These are phyloP conservation scores for Rhizopus stolonifer DNA, from an alignment of 371 early-diverging fungal genomes.

Conservation along the genomic window DNA sequence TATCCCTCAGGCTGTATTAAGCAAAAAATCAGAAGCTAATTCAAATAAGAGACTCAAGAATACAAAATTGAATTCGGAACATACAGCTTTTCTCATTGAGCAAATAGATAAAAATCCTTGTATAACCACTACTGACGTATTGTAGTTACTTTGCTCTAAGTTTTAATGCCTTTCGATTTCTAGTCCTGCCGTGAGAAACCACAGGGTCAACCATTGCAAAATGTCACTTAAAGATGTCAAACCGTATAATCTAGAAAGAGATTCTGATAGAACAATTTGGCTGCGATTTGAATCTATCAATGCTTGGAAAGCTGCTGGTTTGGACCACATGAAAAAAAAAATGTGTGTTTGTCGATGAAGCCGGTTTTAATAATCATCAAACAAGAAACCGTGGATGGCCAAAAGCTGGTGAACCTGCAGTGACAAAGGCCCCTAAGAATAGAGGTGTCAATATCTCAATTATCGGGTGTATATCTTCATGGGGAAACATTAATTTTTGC, in stretches of 20 bases:
- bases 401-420: not conserved
- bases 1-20: slow-evolving; percentile 4
- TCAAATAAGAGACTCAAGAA: not conserved
- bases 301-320: slow-evolving; percentile 4
- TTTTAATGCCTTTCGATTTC: slow-evolving; percentile 5
- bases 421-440: not conserved
- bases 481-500: slow-evolving; percentile 6
- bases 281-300: slow-evolving; percentile 5
- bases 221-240: slow-evolving; percentile 4
- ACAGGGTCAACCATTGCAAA: slow-evolving; percentile 3
- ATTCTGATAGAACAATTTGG: slow-evolving; percentile 5
- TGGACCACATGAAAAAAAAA: not conserved
- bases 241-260: slow-evolving; percentile 8
- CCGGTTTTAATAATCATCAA: slow-evolving; percentile 2
- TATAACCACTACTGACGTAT: not conserved
- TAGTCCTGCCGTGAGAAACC: slow-evolving; percentile 4
- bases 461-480: slow-evolving; percentile 6
- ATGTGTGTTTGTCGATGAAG: slow-evolving; percentile 6
- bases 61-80: slow-evolving; percentile 6
- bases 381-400: not conserved
- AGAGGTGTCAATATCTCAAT: slow-evolving; percentile 2
- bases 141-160: slow-evolving; percentile 1
- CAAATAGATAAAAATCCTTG: slow-evolving; percentile 5
- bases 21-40: slow-evolving; percentile 4
- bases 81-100: slow-evolving; percentile 4